A percentile compares a stretch with the other conserved stretches of the same genome.
Conservation (phyloP, 371 early-diverging fungal genomes). For the Mortierella sp. region DNA sequence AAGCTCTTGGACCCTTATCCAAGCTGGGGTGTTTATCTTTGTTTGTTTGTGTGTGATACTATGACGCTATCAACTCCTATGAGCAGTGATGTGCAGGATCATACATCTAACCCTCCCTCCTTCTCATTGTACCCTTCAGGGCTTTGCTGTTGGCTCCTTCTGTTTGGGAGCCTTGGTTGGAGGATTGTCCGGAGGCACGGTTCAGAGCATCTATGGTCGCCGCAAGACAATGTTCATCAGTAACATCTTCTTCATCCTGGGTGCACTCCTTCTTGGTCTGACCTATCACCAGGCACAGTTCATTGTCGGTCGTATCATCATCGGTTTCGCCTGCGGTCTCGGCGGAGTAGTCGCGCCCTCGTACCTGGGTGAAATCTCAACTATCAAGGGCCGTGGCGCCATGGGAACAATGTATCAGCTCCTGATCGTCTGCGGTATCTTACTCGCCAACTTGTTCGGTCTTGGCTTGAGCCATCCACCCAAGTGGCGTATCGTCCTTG, state of each 20-base stretch:
- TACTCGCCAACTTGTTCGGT: conserved; percentile 71
- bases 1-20: no score
- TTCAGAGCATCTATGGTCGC: conserved; percentile 74
- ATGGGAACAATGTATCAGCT: conserved; percentile 80
- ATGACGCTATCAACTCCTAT: no score
- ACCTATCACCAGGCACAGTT: conserved; percentile 73
- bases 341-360: conserved; percentile 82
- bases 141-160: conserved; percentile 74
- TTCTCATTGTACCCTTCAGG: conserved; percentile 32
- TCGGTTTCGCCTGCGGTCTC: conserved; percentile 86
- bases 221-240: conserved; percentile 72
- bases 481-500: conserved; percentile 74
- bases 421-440: conserved; percentile 80
- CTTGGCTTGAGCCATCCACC: conserved; percentile 66
- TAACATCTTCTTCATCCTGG: conserved; percentile 73
- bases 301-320: conserved; percentile 82
- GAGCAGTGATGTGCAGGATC: not conserved
- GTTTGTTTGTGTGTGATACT: no score
- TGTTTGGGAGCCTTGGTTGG: conserved; percentile 71
- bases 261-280: conserved; percentile 70
- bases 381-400: conserved; percentile 76
- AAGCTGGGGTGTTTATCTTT: no score
- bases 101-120: not conserved
- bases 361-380: conserved; percentile 86
- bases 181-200: conserved; percentile 66